Evolutionary conservation across 2,329 filamentous ascomycete species (phyloP), one percentile per base, ranked within the genome.

Genomic region (Nigrograna mackinnonii): DNA sequence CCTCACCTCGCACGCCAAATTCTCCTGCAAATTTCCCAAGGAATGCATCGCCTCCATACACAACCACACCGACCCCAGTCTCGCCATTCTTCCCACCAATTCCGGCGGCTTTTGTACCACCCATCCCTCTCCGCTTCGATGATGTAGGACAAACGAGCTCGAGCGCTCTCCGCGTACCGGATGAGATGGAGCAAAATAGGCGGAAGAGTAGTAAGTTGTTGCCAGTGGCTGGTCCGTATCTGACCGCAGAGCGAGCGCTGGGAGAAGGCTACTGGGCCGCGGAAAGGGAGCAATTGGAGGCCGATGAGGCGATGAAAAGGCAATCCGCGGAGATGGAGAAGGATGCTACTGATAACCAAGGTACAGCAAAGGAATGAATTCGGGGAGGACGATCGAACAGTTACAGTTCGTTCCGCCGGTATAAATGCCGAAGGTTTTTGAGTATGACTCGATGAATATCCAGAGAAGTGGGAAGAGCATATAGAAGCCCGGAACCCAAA

Each of bases 211-310:
- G 44, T 36, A 20, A 24, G 11, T 11, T 47, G n/a, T 28, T 44
- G 19, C 19, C 40, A 13, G 22, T 34, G 1, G 36, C 32, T 12
- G 44, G 44, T 6, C 44, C 40, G 22, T 43, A 40, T n/a, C 18
- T 47, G 41, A 36, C 31, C 5, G 31, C 44, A 6, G 44, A 47
- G 14, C 17, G 14, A 4, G 41, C 41, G 6, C 14, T 47, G 16
- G 44, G 44, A 6, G 36, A 39, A 9, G 40, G 44, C n/a, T 47
- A 41, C 16, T 43, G 44, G 44, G 26, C 28, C 12, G 44, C 44
- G 13, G 40, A 47, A 34, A 28, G 34, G 9, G 41, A 43, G 37
- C 44, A 43, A 28, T 9, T 36, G 2, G 41, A 36, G 28, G 44
- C 44, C 19, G 37, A 47, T 38, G 17, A 21, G 18, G 22, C 19